phyloP scores from a whole-genome alignment of 163 green algal species.

The Chlorella variabilis region DNA sequence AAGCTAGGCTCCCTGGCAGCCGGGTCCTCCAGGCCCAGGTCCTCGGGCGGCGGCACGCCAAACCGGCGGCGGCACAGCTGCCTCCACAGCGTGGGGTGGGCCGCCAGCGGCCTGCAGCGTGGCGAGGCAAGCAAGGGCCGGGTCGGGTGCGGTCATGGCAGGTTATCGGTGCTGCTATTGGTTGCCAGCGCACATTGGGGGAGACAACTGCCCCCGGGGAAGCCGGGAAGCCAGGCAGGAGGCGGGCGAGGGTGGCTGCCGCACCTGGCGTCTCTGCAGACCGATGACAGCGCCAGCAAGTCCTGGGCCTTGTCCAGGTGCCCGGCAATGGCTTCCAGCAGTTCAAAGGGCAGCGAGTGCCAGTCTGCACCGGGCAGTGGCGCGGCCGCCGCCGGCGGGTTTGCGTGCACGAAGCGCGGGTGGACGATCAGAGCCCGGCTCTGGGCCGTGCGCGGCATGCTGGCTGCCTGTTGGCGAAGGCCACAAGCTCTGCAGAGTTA shows the following conservation, averaged over 20 bases:
- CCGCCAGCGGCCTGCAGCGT: constrained; percentile 14
- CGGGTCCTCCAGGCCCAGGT: background rate
- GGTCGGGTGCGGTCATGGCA: background rate
- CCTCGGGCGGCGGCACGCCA: constrained; percentile 18
- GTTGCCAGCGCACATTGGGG: too few relatives aligned
- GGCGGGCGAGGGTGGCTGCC: too few relatives aligned
- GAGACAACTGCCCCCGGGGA: too few relatives aligned
- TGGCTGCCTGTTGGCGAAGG: too few relatives aligned
- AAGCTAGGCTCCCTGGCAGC: background rate
- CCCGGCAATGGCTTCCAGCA: background rate
- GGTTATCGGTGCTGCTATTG: background rate
- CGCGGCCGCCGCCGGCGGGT: background rate
- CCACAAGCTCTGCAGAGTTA: too few relatives aligned
- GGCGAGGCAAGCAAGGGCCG: too few relatives aligned
- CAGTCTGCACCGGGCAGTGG: background rate
- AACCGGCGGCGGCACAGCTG: constrained; percentile 32
- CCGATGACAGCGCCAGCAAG: constrained; percentile 14
- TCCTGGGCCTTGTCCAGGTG: constrained; percentile 34
- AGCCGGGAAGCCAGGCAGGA: background rate
- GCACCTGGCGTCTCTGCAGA: constrained; percentile 21
- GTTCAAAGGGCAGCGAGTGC: constrained; percentile 8
- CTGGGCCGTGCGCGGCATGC: background rate
- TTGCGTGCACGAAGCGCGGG: constrained; percentile 31
- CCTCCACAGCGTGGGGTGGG: constrained; percentile 29
- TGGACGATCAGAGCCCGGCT: constrained; percentile 36